Base-by-base conservation (phyloP, 2,329 filamentous ascomycete genomes). In the Colletotrichum graminicola region DNA sequence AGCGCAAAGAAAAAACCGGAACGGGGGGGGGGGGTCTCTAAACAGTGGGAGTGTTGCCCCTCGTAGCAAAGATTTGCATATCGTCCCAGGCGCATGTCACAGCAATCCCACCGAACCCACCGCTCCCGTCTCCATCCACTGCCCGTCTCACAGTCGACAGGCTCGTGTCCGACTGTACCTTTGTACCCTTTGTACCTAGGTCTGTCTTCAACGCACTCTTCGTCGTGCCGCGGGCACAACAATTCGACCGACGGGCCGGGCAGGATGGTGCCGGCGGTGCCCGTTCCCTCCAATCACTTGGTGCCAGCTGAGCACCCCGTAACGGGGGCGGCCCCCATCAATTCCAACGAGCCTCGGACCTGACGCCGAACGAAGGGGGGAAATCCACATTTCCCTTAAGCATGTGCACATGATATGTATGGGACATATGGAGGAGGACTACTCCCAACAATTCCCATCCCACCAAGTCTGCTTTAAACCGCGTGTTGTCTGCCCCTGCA, bases 201-300 rank as follows among this genome's bases (percentile, higher is more conserved):
- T 29, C 2, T 2, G 29, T 4, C 39, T 41, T 41, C 39, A 41
- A 41, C 12, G 39, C 39, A 41, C 39, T 49, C 12, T 34, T 43
- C 3, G 5, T 45, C 41, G 57, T 57, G 56, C 68, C 43, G 57
- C 26, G 23, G 57, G 43, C 34, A 29, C 29, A 29, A n/a, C 52
- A 71, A 23, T 71, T 59, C 63, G 56, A 54, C 68, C 64, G 68
- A 71, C 64, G 68, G 68, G 2, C n/a, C n/a, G n/a, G n/a, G n/a
- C n/a, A n/a, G n/a, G n/a, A n/a, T n/a, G n/a, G 43, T 36, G 55
- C 41, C 11, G 23, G 23, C 12, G 12, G 47, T 29, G 49, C 29
- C 29, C 34, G 14, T 39, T 41, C 5, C 3, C 41, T 16, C 34
- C 12, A 2, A 34, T 65, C 51, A 49, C 52, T 68, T 66, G 52